A percentile compares a stretch with the other conserved stretches of the same genome.
phyloP scores from a whole-genome alignment of 2,329 filamentous ascomycete species.

The Talaromyces sp. region DNA sequence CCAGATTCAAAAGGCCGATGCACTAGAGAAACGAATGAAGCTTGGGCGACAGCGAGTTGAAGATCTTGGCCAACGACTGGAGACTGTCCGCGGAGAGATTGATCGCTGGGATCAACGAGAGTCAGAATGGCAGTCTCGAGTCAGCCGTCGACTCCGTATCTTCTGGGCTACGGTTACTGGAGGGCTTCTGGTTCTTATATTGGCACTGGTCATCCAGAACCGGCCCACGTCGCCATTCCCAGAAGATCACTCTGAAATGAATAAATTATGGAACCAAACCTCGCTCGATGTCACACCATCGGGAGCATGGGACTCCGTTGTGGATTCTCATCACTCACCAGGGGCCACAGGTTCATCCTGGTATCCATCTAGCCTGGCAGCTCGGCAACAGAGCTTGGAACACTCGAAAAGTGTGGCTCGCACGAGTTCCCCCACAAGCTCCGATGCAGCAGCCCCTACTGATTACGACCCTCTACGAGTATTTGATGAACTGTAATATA shows the following conservation, averaged over 20 bases:
- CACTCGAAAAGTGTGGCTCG: slow-evolving; percentile 7
- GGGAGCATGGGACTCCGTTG: slow-evolving; percentile 8
- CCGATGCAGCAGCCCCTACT: slow-evolving; percentile 10
- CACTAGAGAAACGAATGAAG: slow-evolving; percentile 44
- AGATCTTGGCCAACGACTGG: slow-evolving; percentile 42
- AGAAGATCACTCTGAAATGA: slow-evolving; percentile 7
- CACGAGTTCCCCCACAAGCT: not conserved
- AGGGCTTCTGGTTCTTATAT: slow-evolving; percentile 30
- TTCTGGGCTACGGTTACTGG: slow-evolving; percentile 37
- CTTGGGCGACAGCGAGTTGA: slow-evolving; percentile 38
- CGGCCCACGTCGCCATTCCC: slow-evolving; percentile 18
- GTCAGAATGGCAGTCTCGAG: slow-evolving; percentile 44
- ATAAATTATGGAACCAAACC: slow-evolving; percentile 16
- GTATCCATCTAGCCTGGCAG: slow-evolving; percentile 25
- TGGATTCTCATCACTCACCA: slow-evolving; percentile 1
- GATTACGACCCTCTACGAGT: slow-evolving; percentile 29
- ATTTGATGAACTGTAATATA: slow-evolving; percentile 33
- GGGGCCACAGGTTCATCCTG: slow-evolving; percentile 4
- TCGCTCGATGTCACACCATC: slow-evolving; percentile 7
- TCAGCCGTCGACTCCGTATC: slow-evolving; percentile 42
- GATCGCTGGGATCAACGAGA: slow-evolving; percentile 48
- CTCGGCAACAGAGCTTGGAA: slow-evolving; percentile 20
- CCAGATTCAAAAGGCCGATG: slow-evolving; percentile 40
- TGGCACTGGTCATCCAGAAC: slow-evolving; percentile 34
- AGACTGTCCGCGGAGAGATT: slow-evolving; percentile 42